Conservation (phyloP, 352 stramenopile genomes). For the Vaucheria bursata region DNA sequence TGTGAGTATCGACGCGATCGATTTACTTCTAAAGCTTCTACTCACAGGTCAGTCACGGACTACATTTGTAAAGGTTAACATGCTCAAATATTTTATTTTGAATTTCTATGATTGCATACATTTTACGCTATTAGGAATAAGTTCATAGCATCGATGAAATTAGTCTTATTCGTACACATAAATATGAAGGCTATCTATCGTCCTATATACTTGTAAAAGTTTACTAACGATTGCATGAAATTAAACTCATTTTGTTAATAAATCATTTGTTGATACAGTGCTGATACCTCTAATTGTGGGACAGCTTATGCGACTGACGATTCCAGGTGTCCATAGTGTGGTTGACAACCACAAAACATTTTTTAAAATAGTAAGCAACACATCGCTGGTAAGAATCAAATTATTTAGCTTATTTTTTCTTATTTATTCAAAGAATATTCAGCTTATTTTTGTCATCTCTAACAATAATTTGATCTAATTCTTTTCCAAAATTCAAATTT, state of each 20-base stretch:
- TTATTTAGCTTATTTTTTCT: no score
- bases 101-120: not conserved
- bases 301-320: slow-evolving; percentile 15
- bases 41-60: not conserved
- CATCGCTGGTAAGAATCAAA: not conserved
- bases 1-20: not conserved
- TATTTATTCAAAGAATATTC: not conserved
- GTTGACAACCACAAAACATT: slow-evolving; percentile 2
- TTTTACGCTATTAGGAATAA: not conserved
- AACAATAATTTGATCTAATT: not conserved
- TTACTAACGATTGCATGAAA: no score
- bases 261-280: not conserved
- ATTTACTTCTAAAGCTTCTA: not conserved
- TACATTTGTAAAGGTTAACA: not conserved
- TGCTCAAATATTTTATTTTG: not conserved
- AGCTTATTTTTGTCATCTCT: not conserved
- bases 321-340: slow-evolving; percentile 16
- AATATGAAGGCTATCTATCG: not conserved
- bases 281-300: slow-evolving; percentile 35
- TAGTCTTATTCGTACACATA: not conserved
- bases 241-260: not conserved
- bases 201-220: not conserved
- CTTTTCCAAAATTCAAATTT: not conserved
- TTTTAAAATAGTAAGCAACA: slow-evolving; percentile 11
- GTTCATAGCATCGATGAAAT: not conserved